Evolutionary conservation across 768 basidiomycete species (phyloP).

Genomic region (Neoboletus subvelutipes): DNA sequence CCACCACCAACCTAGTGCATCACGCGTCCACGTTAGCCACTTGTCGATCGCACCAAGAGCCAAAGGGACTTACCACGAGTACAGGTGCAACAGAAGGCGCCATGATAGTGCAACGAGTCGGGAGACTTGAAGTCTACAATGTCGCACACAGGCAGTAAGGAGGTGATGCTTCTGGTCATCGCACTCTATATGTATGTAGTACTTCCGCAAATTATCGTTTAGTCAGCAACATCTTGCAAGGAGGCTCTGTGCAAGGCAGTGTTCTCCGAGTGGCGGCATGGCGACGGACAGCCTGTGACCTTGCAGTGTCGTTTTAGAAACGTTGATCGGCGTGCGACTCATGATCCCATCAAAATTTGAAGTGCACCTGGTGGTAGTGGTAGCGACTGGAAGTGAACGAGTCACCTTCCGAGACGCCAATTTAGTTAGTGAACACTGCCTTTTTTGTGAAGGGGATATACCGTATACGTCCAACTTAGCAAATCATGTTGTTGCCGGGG

Average conservation of each 20-base stretch:
- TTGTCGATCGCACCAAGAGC: neutral
- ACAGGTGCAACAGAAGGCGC: constrained; percentile 14
- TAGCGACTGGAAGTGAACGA: too few relatives aligned
- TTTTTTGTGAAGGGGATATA: too few relatives aligned
- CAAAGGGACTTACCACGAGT: constrained; percentile 18
- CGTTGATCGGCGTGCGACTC: too few relatives aligned
- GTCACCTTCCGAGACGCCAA: too few relatives aligned
- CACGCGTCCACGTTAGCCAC: neutral
- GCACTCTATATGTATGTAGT: neutral
- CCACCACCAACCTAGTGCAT: constrained; percentile 26
- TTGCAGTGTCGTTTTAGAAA: too few relatives aligned
- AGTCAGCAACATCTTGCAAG: neutral
- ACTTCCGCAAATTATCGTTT: too few relatives aligned
- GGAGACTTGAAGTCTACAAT: neutral
- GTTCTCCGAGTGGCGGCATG: neutral
- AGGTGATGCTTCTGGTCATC: neutral
- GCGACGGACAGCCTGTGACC: neutral
- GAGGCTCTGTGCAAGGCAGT: neutral
- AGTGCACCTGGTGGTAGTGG: too few relatives aligned
- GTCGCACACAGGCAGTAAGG: neutral
- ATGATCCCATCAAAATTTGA: too few relatives aligned
- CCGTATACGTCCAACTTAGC: too few relatives aligned
- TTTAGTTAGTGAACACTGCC: neutral
- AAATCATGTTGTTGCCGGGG: neutral
- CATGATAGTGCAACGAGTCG: constrained; percentile 3